Evolutionary conservation across 805 yeast species (phyloP).

Genomic region (Nakazawaea sp.): DNA sequence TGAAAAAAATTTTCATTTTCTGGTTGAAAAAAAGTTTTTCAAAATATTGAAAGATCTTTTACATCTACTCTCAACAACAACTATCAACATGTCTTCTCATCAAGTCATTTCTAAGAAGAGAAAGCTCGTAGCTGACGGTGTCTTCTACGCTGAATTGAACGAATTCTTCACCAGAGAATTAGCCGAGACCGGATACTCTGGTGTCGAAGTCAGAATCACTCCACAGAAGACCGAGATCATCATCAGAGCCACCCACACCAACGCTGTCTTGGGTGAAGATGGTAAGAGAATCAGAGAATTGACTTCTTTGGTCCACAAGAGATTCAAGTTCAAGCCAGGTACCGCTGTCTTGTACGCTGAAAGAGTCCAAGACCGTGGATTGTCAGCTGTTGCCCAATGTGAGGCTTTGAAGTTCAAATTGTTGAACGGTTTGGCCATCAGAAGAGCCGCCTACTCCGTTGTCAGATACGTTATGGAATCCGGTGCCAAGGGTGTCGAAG

Average conservation of each 20-base stretch:
- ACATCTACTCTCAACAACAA: background rate
- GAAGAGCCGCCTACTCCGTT: conserved; percentile 99
- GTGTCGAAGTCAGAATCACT: conserved; percentile 98
- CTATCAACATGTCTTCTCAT: conserved; percentile 5
- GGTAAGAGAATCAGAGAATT: conserved; percentile 99
- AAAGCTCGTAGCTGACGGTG: conserved; percentile 99
- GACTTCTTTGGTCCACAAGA: conserved; percentile 95
- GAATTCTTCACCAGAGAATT: conserved; percentile 99
- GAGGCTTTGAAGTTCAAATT: conserved; percentile 98
- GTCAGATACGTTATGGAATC: conserved; percentile 99
- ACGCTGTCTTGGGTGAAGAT: conserved; percentile 97
- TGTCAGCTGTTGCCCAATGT: conserved; percentile 99
- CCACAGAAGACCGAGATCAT: conserved; percentile 97
- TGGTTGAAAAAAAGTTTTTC: background rate
- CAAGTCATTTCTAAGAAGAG: conserved; percentile 86
- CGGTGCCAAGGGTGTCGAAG: conserved; percentile 99
- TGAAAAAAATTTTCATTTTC: background rate
- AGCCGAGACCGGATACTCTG: conserved; percentile 99
- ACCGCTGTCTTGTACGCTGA: conserved; percentile 94
- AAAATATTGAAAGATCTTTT: background rate
- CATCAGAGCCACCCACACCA: conserved; percentile 98
- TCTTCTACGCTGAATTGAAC: conserved; percentile 99
- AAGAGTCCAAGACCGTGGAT: conserved; percentile 99
- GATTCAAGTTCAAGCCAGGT: conserved; percentile 95
- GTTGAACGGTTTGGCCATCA: conserved; percentile 97